Evolutionary conservation across 148 eudicot genomes (phyloP), one percentile per base, ranked within the genome.

Genomic region (Simmondsia chinensis): DNA sequence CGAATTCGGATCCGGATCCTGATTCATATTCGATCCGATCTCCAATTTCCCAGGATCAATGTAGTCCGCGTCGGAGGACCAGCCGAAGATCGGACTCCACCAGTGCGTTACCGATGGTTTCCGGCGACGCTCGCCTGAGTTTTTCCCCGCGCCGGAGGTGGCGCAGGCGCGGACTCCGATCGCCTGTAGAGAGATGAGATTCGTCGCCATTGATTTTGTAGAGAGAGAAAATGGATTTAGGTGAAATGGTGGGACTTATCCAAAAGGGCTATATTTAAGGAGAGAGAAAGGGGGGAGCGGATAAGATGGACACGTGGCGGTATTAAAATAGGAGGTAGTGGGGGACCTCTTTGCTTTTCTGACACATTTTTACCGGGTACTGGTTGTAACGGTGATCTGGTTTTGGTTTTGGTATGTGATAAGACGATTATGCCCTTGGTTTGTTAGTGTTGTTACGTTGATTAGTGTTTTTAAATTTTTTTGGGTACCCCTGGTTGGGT

Each of bases 251-350:
- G n/a, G n/a, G n/a, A n/a, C n/a, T n/a, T n/a, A n/a, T n/a, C n/a
- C n/a, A n/a, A n/a, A n/a, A n/a, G n/a, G n/a, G n/a, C n/a, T n/a
- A n/a, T n/a, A n/a, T n/a, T n/a, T n/a, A n/a, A n/a, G 6, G 43
- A 19, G 51, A 17, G 14, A 24, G 4, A 12, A 10, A 1, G 36
- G 30, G 31, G 16, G 54, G 43, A 57, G 13, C 47, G 73, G 81
- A 66, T 70, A 75, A 70, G 76, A 38, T 37, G 68, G 23, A 40
- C 44, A 56, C 70, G 81, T 70, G 69, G 64, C 46, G 27, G 58
- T 52, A 10, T 9, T 4, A 15, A 2, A 23, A 31, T 10, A 10
- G n/a, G n/a, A n/a, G n/a, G n/a, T n/a, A n/a, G n/a, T n/a, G n/a
- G n/a, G n/a, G n/a, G n/a, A n/a, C n/a, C n/a, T n/a, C n/a, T n/a